Percentiles rank a stretch among this genome's conserved stretches.
Evolutionary conservation across 2,329 filamentous ascomycete genomes (phyloP).

Genomic region (Hypoxylon sp.): DNA sequence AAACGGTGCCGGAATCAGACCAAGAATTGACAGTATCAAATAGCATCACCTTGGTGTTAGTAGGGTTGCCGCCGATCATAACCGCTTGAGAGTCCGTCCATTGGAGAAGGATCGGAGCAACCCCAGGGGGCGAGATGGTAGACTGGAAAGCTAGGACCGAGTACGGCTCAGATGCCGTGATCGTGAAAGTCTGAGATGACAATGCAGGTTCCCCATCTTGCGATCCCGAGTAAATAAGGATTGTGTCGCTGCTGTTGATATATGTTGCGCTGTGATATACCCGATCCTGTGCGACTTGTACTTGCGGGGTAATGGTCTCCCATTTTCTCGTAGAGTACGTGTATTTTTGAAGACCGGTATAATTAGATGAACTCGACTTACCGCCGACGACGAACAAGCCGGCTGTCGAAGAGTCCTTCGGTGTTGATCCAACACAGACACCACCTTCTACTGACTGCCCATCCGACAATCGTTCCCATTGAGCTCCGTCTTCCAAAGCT

Average conservation of each 20-base stretch:
- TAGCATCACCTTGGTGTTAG: conserved; percentile 76
- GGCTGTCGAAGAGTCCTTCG: conserved; percentile 67
- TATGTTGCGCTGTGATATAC: conserved; percentile 81
- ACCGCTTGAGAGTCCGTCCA: conserved; percentile 79
- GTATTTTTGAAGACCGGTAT: conserved; percentile 80
- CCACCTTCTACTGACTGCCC: conserved; percentile 79
- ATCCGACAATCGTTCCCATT: conserved; percentile 75
- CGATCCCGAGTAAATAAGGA: conserved; percentile 84
- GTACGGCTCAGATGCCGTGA: conserved; percentile 75
- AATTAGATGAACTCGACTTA: conserved; percentile 63
- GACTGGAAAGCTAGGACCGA: conserved; percentile 69
- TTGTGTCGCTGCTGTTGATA: conserved; percentile 74
- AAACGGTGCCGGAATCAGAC: conserved; percentile 72
- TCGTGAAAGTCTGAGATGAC: conserved; percentile 81
- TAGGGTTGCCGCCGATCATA: conserved; percentile 77
- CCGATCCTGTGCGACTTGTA: conserved; percentile 73
- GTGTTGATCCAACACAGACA: conserved; percentile 78
- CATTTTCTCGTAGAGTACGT: conserved; percentile 66
- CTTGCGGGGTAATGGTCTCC: conserved; percentile 59
- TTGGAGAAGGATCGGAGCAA: conserved; percentile 76
- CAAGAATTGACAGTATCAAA: conserved; percentile 75
- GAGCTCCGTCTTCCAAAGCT: conserved; percentile 72
- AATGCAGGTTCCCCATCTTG: conserved; percentile 67
- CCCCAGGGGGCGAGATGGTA: conserved; percentile 68
- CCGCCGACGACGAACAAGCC: conserved; percentile 88